Conservation (phyloP, 2,329 filamentous ascomycete genomes). For the Epichloe scottii region DNA sequence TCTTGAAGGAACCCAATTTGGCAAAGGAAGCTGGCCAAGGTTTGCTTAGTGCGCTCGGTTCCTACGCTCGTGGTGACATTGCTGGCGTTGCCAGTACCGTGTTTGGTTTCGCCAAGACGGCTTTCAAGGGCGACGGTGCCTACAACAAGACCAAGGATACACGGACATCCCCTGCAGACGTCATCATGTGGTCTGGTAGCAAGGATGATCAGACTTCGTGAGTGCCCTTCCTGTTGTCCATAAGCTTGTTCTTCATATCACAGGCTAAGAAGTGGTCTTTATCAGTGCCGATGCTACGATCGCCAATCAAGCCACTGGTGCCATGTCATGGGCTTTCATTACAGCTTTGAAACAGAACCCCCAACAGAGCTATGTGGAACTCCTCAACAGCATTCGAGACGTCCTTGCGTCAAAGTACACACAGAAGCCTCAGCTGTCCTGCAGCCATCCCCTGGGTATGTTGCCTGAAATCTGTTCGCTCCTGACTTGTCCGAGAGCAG, state of each 20-base stretch:
- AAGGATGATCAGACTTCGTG: conserved; percentile 88
- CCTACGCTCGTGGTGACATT: conserved; percentile 76
- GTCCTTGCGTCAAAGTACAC: conserved; percentile 76
- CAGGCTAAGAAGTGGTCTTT: not conserved
- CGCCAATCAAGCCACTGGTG: conserved; percentile 77
- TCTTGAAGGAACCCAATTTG: conserved; percentile 70
- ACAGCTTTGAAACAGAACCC: conserved; percentile 81
- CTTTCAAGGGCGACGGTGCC: conserved; percentile 63
- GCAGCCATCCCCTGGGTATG: conserved; percentile 89
- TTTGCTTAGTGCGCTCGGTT: conserved; percentile 57
- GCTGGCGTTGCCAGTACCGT: conserved; percentile 67
- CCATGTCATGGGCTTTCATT: conserved; percentile 98
- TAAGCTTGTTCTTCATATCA: no score
- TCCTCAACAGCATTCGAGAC: conserved; percentile 90
- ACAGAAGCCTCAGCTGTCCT: conserved; percentile 93
- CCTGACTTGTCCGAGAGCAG: no score
- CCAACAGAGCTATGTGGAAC: conserved; percentile 88
- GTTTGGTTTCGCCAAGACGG: conserved; percentile 80
- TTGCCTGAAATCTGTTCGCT: conserved; percentile 3
- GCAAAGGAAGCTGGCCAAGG: conserved; percentile 68
- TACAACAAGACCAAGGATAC: conserved; percentile 74
- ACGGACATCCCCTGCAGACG: conserved; percentile 88
- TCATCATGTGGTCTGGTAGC: conserved; percentile 95
- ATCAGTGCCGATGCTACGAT: conserved; percentile 80
- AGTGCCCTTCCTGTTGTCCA: conserved; percentile 9